Percentiles rank a stretch among this genome's conserved stretches.
These are phyloP conservation scores for Ampelocalamus luodianensis DNA, from an alignment of 176 grass and related monocot species.

Conservation along the genomic window DNA sequence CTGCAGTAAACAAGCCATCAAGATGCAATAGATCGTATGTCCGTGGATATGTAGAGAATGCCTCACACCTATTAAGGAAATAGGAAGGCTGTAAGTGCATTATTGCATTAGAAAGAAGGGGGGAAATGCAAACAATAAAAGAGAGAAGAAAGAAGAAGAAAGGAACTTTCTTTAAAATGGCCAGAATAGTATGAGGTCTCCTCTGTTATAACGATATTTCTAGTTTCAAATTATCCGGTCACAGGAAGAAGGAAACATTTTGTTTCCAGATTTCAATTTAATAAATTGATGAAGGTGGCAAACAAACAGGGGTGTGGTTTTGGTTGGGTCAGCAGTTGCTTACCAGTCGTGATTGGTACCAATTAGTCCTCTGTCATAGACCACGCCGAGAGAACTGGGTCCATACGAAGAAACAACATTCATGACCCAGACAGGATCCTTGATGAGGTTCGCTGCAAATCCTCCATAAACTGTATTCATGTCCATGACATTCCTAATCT, in stretches of 20 bases:
- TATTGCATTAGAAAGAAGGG: not conserved
- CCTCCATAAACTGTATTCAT: conserved; percentile 90
- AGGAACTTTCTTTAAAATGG: not conserved
- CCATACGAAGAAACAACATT: conserved; percentile 89
- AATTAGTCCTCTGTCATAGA: conserved; percentile 92
- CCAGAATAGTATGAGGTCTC: not conserved
- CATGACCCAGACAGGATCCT: conserved; percentile 95
- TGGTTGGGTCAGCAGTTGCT: not conserved
- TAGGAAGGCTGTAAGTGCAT: not conserved
- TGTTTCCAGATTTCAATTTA: not conserved
- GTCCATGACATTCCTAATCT: conserved; percentile 89
- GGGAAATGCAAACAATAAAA: not conserved
- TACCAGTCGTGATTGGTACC: conserved; percentile 93
- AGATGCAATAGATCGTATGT: conserved; percentile 96
- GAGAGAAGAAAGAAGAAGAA: not conserved
- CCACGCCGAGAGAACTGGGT: conserved; percentile 69
- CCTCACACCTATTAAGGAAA: conserved; percentile 70
- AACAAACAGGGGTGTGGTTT: not conserved
- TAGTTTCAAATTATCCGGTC: not conserved
- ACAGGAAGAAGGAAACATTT: no score
- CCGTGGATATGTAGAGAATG: conserved; percentile 92
- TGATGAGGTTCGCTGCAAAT: conserved; percentile 59
- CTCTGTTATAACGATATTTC: no score
- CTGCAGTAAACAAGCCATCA: conserved; percentile 79
- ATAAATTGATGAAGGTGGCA: not conserved